Evolutionary conservation across 495 filamentous ascomycete species (phyloP).

Genomic region (Pyronema omphalodes): DNA sequence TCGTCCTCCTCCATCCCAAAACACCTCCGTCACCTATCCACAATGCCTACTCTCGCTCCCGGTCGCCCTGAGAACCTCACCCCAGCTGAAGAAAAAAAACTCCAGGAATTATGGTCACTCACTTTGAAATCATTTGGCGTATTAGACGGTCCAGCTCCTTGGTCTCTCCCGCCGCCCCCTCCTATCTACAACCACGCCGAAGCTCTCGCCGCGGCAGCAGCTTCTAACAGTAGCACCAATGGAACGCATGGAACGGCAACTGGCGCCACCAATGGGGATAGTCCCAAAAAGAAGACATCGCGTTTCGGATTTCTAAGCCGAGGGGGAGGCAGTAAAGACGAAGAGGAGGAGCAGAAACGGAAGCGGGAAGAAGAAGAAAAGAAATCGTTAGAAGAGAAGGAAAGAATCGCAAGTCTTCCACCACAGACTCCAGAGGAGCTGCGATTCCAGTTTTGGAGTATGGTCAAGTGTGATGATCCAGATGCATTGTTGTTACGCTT

Average conservation of each 20-base stretch:
- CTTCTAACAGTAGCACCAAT: constrained; percentile 13
- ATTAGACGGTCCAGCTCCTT: constrained; percentile 13
- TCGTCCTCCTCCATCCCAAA: not conserved
- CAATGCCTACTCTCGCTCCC: constrained; percentile 27
- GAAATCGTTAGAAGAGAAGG: constrained; percentile 81
- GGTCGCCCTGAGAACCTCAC: constrained; percentile 81
- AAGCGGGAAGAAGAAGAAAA: constrained; percentile 46
- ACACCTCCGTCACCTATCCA: no score
- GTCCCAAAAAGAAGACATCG: constrained; percentile 56
- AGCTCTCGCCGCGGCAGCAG: constrained; percentile 6
- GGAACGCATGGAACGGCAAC: not conserved
- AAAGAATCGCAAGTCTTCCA: constrained; percentile 62
- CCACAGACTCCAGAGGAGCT: constrained; percentile 60
- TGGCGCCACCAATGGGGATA: constrained; percentile 16
- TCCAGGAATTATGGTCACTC: constrained; percentile 69
- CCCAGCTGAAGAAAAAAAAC: constrained; percentile 66
- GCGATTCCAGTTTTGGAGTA: constrained; percentile 70
- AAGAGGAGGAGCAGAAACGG: constrained; percentile 26
- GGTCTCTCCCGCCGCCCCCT: constrained; percentile 15
- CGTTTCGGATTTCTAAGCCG: constrained; percentile 36
- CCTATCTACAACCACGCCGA: not conserved
- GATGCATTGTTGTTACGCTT: constrained; percentile 78
- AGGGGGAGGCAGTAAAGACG: constrained; percentile 42
- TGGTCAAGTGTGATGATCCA: constrained; percentile 92
- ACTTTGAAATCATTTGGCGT: constrained; percentile 69